Percentiles rank a stretch among this genome's conserved stretches.
phyloP scores from a whole-genome alignment of 768 basidiomycete species.

The Boletus edulis region DNA sequence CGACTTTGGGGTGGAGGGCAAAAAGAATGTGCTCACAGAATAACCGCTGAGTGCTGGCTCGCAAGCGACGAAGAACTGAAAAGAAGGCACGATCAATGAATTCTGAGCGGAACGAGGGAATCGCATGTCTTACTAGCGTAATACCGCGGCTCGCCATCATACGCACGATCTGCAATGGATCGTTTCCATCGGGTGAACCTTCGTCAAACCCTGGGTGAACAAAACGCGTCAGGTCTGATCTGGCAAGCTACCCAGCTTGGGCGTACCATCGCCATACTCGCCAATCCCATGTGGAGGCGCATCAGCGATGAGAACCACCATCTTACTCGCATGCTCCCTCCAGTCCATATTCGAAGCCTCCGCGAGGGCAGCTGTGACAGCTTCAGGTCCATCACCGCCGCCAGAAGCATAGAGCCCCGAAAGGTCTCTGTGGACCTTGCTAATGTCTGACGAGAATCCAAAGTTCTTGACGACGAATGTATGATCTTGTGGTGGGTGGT shows the following conservation, averaged over 20 bases:
- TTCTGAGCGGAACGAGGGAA: background rate
- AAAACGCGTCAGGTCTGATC: constrained; percentile 12
- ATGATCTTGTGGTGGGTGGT: constrained; percentile 97
- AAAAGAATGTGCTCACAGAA: constrained; percentile 50
- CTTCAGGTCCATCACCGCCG: constrained; percentile 95
- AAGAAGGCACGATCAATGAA: constrained; percentile 2
- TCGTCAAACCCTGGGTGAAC: constrained; percentile 76
- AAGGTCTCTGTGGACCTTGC: constrained; percentile 80
- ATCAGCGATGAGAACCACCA: constrained; percentile 96
- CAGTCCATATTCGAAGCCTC: constrained; percentile 90
- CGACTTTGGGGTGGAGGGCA: constrained; percentile 15
- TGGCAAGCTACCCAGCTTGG: background rate
- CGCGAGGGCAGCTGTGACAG: constrained; percentile 89
- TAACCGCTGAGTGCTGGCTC: constrained; percentile 95
- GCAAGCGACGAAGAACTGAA: constrained; percentile 97
- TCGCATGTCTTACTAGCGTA: constrained; percentile 61
- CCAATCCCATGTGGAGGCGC: constrained; percentile 98
- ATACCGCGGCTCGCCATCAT: constrained; percentile 90
- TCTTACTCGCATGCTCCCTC: constrained; percentile 85
- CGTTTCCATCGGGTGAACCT: constrained; percentile 91
- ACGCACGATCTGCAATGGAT: constrained; percentile 86
- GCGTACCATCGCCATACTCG: constrained; percentile 91
- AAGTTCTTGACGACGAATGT: constrained; percentile 93
- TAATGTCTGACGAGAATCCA: constrained; percentile 91
- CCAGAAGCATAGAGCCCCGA: constrained; percentile 85